Base-by-base conservation (phyloP, 306 rosid genomes). In the Vigna hirtella region DNA sequence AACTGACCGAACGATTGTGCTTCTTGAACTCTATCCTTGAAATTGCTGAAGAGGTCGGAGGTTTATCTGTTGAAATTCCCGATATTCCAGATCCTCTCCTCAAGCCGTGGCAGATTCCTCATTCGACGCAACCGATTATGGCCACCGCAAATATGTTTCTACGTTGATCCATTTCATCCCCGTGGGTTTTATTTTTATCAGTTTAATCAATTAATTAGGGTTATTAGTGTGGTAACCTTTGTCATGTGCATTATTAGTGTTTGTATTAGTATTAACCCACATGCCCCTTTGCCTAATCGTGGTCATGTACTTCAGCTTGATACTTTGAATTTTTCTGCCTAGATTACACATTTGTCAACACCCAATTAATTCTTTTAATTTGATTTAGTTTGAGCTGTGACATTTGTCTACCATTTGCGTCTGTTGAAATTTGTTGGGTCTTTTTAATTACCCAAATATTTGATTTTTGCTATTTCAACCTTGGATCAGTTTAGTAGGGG, bases 21-120 rank as follows among this genome's bases (percentile, higher is more conserved):
- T 95, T 87, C 49, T 61, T 95, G 67, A 89, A 88, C 82, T 91
- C 97, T 0, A 88, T 95, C 43, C 89, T 93, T 28, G 90, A 91
- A 63, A 80, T 88, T 4, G 91, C 91, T 4, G 94, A 89, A 34
- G 99, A 93, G 18, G 90, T 91, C 28, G 87, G 89, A 34, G 97
- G 98, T 6, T 68, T 89, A 8, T 70, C 92, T 1, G 77, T 87
- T 42, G 95, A 89, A 26, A 89, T 91, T 26, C 93, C 94, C 1
- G 93, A 91, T 84, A 89, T 95, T 13, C 97, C 91, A 0, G 91
- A 93, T 61, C 84, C 94, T 11, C 81, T 93, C 20, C 79, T 93
- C n/a, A 72, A 85, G 65, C 93, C 98, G 2, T 91, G 98, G 99
- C 93, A 88, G 79, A 48, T 85, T 61, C 68, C 86, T 68, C 69